phyloP scores from a whole-genome alignment of 2,329 filamentous ascomycete genomes.

The Colletotrichum sp. region DNA sequence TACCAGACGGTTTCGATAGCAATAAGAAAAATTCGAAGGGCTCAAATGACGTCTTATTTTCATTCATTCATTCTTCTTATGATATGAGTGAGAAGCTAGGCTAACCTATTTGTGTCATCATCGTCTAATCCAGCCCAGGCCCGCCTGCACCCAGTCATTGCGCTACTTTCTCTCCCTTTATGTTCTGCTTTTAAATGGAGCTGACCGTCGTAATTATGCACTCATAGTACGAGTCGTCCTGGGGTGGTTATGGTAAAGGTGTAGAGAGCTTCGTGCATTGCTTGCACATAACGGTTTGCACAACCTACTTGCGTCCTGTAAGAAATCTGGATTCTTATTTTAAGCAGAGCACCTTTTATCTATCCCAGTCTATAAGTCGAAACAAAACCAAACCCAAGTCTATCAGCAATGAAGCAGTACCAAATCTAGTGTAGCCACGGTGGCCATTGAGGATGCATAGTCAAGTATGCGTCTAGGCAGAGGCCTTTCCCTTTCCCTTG shows the following conservation, averaged over 20 bases:
- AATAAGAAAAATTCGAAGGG: background rate
- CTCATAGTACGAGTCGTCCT: fast-evolving
- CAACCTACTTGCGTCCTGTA: background rate
- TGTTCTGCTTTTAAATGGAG: background rate
- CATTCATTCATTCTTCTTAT: background rate
- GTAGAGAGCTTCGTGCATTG: background rate
- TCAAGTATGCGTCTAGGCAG: background rate
- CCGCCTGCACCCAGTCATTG: background rate
- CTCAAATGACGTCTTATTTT: no score
- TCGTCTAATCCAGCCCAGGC: fast-evolving
- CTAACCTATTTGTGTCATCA: fast-evolving
- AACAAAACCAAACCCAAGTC: background rate
- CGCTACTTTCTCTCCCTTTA: fast-evolving
- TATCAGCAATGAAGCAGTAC: background rate
- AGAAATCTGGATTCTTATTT: background rate
- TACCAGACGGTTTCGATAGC: background rate
- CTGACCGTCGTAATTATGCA: background rate
- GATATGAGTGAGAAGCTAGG: background rate
- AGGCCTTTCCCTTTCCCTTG: background rate
- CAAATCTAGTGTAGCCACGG: background rate
- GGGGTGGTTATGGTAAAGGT: fast-evolving
- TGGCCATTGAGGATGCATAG: background rate
- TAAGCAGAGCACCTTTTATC: background rate
- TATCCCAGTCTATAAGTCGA: background rate
- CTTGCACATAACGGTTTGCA: background rate